Evolutionary conservation across 1,284 basidiomycete species (phyloP), one percentile per base, ranked within the genome.

Genomic region (Coniferiporia sulphurascens): DNA sequence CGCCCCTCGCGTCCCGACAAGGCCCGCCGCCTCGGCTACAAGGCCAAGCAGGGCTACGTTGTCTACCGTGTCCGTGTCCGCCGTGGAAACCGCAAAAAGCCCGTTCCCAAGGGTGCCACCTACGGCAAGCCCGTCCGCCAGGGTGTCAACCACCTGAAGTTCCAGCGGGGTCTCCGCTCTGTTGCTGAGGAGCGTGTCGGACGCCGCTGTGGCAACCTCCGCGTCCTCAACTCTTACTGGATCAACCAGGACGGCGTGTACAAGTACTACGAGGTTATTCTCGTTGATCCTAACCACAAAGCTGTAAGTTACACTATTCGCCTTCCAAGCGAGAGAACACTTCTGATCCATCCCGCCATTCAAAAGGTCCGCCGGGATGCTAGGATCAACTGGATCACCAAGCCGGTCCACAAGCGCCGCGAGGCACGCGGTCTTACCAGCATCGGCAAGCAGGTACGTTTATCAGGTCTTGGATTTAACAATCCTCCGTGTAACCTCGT

Each of bases 121-220:
- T 98, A 88, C 78, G 97, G 97, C 76, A 99, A 99, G 80, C 97
- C 97, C 75, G 96, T 98, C 67, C 91, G 91, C 75, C 97, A 99
- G 83, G 97, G 97, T 91, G 91, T 99, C 72, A 98, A 96, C 85
- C 95, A 99, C 76, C 86, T 99, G 79, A 99, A 99, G 82, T 94
- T 85, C 84, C 95, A 98, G 79, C 89, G 96, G 67, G 88, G 95
- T 64, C 82, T 98, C 71, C 87, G 92, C 74, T 89, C 91, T 69
- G 91, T 90, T 61, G 97, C 97, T 59, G 97, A 99, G 82, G 97
- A 99, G 84, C 93, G 97, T 76, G 95, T 99, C 66, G 97, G 95
- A 64, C 88, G 87, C 72, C 87, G 96, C 70, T 99, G 96, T 74
- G 93, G 94, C 60, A 98, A 98, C 78, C 78, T 99, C 70, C 87